A percentile compares a stretch with the other conserved stretches of the same genome.
Evolutionary conservation across 306 rosid genomes (phyloP).

Genomic region (Fragaria ananassa): DNA sequence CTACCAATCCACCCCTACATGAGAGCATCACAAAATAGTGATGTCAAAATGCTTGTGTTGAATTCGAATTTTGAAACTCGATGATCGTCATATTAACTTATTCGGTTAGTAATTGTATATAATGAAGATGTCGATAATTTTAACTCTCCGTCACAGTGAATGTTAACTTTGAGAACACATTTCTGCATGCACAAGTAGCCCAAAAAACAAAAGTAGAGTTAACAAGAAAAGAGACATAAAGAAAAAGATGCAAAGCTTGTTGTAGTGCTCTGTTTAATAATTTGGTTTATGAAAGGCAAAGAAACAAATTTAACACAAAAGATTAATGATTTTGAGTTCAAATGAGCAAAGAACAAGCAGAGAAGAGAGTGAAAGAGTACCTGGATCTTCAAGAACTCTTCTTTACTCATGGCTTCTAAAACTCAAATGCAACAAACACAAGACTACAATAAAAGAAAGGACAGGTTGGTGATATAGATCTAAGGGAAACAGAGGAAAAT

Average conservation of each 20-base stretch:
- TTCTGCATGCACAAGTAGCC: constrained; percentile 63
- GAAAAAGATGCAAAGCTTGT: background rate
- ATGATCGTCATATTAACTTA: too few species aligned
- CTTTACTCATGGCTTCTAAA: constrained; percentile 60
- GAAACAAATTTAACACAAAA: background rate
- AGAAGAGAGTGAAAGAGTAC: constrained; percentile 37
- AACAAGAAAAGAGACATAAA: constrained; percentile 14
- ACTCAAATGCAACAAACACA: constrained; percentile 34
- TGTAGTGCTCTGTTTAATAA: background rate
- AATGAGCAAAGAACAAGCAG: constrained; percentile 7
- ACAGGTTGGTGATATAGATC: constrained; percentile 39
- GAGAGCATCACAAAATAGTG: too few species aligned
- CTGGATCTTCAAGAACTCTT: constrained; percentile 89
- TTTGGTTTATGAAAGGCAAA: background rate
- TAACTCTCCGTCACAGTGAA: constrained; percentile 74
- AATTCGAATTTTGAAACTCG: too few species aligned
- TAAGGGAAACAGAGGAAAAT: constrained; percentile 27
- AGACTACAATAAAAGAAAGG: constrained; percentile 21
- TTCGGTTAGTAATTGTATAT: too few species aligned
- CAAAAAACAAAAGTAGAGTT: constrained; percentile 28
- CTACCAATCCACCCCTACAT: too few species aligned
- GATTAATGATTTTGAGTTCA: background rate
- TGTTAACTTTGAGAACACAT: constrained; percentile 92
- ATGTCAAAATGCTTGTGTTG: too few species aligned
- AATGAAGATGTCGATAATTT: too few species aligned